These are phyloP conservation scores for Trichoderma brevicompactum DNA, from an alignment of 2,329 filamentous ascomycete genomes.

Conservation along the genomic window DNA sequence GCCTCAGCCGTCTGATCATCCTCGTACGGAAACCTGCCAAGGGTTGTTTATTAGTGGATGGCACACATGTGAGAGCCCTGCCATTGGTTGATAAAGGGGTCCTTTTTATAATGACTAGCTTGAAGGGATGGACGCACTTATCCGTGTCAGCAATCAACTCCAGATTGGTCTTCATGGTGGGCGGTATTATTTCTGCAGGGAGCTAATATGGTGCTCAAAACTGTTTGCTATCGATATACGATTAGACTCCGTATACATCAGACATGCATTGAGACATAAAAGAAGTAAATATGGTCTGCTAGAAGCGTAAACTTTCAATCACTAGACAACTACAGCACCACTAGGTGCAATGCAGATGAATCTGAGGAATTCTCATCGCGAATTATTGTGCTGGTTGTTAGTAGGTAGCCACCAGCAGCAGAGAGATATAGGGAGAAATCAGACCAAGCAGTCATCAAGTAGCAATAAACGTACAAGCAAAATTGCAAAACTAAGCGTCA, in stretches of 20 bases:
- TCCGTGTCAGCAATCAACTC: slow-evolving; percentile 60
- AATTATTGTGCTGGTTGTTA: neutral
- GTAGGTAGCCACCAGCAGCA: too few species aligned
- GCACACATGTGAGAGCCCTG: neutral
- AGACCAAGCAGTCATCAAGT: too few species aligned
- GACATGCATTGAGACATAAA: neutral
- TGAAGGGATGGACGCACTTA: slow-evolving; percentile 49
- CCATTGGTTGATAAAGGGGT: neutral
- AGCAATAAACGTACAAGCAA: too few species aligned
- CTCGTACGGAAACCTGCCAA: slow-evolving; percentile 74
- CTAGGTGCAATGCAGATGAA: neutral
- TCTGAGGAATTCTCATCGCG: neutral
- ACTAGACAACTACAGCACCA: neutral
- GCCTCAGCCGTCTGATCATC: slow-evolving; percentile 62
- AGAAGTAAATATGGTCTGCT: neutral
- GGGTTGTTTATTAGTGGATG: neutral
- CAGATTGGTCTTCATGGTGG: slow-evolving; percentile 46
- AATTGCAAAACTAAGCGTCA: too few species aligned
- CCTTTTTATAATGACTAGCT: neutral
- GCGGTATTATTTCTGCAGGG: neutral
- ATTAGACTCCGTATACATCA: neutral
- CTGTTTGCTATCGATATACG: neutral
- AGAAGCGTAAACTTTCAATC: neutral
- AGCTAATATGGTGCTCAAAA: neutral
- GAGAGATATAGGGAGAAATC: too few species aligned